These are phyloP conservation scores for Talaromyces islandicus DNA, from an alignment of 2,329 filamentous ascomycete species.

Conservation along the genomic window DNA sequence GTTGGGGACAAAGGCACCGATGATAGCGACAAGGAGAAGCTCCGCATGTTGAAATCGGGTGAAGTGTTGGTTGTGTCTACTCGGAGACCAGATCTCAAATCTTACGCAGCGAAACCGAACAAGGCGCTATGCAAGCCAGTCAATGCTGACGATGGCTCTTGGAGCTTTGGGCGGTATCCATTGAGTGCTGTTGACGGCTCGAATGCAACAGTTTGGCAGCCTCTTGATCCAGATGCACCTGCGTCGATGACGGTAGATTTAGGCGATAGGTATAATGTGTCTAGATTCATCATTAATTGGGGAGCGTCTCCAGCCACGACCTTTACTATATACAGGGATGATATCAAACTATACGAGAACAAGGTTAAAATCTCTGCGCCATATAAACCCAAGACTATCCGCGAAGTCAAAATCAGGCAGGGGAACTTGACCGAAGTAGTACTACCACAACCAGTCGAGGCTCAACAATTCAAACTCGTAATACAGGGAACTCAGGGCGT, in stretches of 20 bases:
- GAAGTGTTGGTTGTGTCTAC: background rate
- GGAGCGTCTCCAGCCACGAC: slow-evolving; percentile 2
- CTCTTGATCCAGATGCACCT: background rate
- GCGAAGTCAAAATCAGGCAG: slow-evolving; percentile 4
- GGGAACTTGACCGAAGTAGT: slow-evolving; percentile 5
- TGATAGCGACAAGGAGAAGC: background rate
- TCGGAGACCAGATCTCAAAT: background rate
- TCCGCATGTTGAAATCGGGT: background rate
- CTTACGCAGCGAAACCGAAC: background rate
- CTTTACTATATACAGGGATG: slow-evolving; percentile 5
- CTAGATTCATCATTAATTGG: slow-evolving; percentile 8
- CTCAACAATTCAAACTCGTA: background rate
- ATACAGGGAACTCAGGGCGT: slow-evolving; percentile 10
- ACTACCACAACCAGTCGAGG: background rate
- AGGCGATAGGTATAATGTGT: background rate
- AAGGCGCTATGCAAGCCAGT: slow-evolving; percentile 6
- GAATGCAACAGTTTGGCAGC: slow-evolving; percentile 11
- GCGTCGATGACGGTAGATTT: slow-evolving; percentile 3
- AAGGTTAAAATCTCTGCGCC: slow-evolving; percentile 8
- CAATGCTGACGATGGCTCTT: background rate
- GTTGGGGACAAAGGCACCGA: background rate
- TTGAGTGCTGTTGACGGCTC: slow-evolving; percentile 8
- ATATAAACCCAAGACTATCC: background rate
- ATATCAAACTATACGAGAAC: background rate
- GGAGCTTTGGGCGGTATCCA: slow-evolving; percentile 10